Conservation (phyloP, 139 green algal species). For the Trebouxia sp. region DNA sequence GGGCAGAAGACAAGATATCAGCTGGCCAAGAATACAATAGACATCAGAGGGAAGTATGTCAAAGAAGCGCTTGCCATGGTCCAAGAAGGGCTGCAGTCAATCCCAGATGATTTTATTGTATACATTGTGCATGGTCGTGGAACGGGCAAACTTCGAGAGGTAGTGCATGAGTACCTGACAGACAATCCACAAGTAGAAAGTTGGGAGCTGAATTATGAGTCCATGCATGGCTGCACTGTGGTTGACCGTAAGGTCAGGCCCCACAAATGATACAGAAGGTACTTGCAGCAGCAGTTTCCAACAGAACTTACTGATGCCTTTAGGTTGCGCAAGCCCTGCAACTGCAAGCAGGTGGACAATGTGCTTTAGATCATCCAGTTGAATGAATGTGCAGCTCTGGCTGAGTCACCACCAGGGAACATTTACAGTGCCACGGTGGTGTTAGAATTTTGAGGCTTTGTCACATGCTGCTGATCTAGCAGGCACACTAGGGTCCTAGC, state of each 20-base stretch:
- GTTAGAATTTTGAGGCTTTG: too few relatives aligned
- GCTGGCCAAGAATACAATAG: constrained; percentile 51
- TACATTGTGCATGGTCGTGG: constrained; percentile 62
- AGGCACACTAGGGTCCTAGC: too few relatives aligned
- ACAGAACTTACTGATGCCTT: too few relatives aligned
- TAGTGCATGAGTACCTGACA: constrained; percentile 39
- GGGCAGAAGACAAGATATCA: background rate
- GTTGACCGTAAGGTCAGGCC: background rate
- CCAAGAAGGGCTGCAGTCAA: constrained; percentile 24
- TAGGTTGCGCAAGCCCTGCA: too few relatives aligned
- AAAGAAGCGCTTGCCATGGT: constrained; percentile 37
- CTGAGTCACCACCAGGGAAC: too few relatives aligned
- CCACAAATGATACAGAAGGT: too few relatives aligned
- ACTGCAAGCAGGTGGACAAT: too few relatives aligned
- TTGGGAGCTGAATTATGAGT: constrained; percentile 8
- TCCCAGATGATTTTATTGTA: constrained; percentile 21
- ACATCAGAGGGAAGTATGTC: constrained; percentile 43
- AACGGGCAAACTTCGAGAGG: constrained; percentile 41
- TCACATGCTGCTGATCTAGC: too few relatives aligned
- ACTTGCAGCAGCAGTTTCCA: too few relatives aligned
- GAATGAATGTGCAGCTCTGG: too few relatives aligned
- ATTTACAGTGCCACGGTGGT: too few relatives aligned
- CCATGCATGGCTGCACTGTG: constrained; percentile 29
- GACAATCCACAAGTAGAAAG: constrained; percentile 16
- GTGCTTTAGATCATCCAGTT: too few relatives aligned